phyloP scores from a whole-genome alignment of 2,329 filamentous ascomycete genomes.

The Cadophora luteo-olivacea region DNA sequence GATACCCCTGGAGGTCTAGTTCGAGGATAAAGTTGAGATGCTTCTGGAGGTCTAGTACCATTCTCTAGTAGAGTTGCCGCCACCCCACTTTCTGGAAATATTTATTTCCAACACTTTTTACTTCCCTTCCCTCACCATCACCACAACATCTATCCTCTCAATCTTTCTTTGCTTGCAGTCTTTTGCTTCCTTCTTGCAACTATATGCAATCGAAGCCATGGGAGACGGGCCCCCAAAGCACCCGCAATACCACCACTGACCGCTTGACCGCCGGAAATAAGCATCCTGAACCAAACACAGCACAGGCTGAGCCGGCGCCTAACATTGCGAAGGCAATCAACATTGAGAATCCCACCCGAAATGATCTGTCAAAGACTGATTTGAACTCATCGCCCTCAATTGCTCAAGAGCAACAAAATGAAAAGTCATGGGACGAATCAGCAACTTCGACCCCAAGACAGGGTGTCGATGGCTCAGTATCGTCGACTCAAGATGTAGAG shows the following conservation, averaged over 20 bases:
- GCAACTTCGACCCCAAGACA: background rate
- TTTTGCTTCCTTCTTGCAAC: background rate
- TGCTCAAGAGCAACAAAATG: background rate
- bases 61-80: too few relatives aligned
- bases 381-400: too few relatives aligned
- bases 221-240: slow-evolving; percentile 5
- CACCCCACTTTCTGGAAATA: too few relatives aligned
- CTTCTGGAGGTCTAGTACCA: too few relatives aligned
- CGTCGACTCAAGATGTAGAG: background rate
- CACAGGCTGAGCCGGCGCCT: background rate
- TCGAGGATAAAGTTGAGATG: too few relatives aligned
- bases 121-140: too few relatives aligned
- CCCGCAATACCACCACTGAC: background rate
- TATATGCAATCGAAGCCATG: slow-evolving; percentile 1
- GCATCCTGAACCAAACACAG: background rate
- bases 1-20: too few relatives aligned
- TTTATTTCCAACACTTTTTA: too few relatives aligned
- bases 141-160: too few relatives aligned
- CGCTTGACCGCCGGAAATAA: background rate
- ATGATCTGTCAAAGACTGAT: too few relatives aligned
- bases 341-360: too few relatives aligned
- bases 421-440: background rate
- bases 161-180: background rate
- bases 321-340: background rate
- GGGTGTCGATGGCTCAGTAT: background rate